Percentiles rank a stretch among this genome's conserved stretches.
Evolutionary conservation across 768 basidiomycete species (phyloP).

Genomic region (Leccinellum albellum): DNA sequence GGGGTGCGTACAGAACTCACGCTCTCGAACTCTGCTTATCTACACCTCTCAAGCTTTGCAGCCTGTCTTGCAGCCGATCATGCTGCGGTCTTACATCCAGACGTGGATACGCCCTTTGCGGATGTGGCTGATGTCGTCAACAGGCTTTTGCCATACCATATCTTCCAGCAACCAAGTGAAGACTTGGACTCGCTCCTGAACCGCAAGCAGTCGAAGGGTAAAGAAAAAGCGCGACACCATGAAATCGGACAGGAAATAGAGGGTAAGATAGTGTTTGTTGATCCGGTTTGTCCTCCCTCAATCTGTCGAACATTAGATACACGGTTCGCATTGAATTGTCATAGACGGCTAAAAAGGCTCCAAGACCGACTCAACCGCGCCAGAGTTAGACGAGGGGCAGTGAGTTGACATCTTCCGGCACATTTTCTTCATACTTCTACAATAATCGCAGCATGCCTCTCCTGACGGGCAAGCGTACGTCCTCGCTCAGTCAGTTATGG

Average conservation of each 20-base stretch:
- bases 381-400: constrained; percentile 54
- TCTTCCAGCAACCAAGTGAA: constrained; percentile 71
- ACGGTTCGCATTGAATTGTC: constrained; percentile 64
- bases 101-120: constrained; percentile 65
- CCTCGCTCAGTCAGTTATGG: constrained; percentile 60
- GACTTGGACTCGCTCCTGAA: constrained; percentile 44
- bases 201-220: constrained; percentile 47
- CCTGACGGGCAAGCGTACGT: constrained; percentile 62
- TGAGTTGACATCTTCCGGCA: constrained; percentile 29
- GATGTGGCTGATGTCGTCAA: constrained; percentile 61
- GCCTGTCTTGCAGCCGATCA: constrained; percentile 62
- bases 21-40: constrained; percentile 11
- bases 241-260: constrained; percentile 49
- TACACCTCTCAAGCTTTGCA: constrained; percentile 44
- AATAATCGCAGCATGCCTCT: constrained; percentile 46
- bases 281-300: not conserved
- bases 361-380: constrained; percentile 55
- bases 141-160: constrained; percentile 76
- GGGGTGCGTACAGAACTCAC: constrained; percentile 38
- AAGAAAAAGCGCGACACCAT: constrained; percentile 50
- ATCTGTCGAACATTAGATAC: constrained; percentile 48
- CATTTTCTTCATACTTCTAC: not conserved
- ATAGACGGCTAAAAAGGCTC: constrained; percentile 52
- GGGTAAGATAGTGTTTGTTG: constrained; percentile 35
- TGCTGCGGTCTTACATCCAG: constrained; percentile 53